phyloP scores from a whole-genome alignment of 1,139 yeast genomes.

The Petasospora rhodanensis region DNA sequence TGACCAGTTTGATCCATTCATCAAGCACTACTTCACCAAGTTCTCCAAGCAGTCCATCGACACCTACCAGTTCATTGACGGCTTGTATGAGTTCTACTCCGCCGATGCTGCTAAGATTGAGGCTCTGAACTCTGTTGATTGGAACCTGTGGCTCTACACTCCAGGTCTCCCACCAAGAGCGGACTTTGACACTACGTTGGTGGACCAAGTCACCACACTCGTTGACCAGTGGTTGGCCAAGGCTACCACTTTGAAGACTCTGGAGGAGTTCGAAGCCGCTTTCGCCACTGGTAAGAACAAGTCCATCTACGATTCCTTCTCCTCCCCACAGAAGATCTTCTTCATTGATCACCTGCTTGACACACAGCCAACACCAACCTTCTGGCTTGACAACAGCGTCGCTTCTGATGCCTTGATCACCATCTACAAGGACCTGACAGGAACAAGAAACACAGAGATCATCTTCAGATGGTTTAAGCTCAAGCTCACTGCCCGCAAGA shows the following conservation, averaged over 20 bases:
- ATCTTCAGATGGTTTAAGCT: constrained; percentile 73
- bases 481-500: constrained; percentile 46
- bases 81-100: constrained; percentile 56
- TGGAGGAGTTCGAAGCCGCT: constrained; percentile 26
- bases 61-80: constrained; percentile 74
- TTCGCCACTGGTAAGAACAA: constrained; percentile 33
- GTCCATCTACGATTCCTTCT: constrained; percentile 37
- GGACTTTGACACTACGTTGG: constrained; percentile 70
- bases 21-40: constrained; percentile 68
- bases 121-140: constrained; percentile 61
- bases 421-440: constrained; percentile 27
- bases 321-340: constrained; percentile 73
- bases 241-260: constrained; percentile 14
- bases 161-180: constrained; percentile 92
- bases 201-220: constrained; percentile 63
- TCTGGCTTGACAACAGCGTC: constrained; percentile 26
- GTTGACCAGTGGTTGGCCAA: constrained; percentile 60
- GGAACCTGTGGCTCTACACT: constrained; percentile 77
- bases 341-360: constrained; percentile 66
- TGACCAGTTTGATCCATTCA: constrained; percentile 67
- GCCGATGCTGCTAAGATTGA: constrained; percentile 35
- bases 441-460: constrained; percentile 73
- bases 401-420: constrained; percentile 28
- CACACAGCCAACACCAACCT: constrained; percentile 16
- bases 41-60: constrained; percentile 71